A percentile compares a stretch with the other conserved stretches of the same genome.
These are phyloP conservation scores for Botryotinia globosa DNA, from an alignment of 2,329 filamentous ascomycete genomes.

Conservation along the genomic window DNA sequence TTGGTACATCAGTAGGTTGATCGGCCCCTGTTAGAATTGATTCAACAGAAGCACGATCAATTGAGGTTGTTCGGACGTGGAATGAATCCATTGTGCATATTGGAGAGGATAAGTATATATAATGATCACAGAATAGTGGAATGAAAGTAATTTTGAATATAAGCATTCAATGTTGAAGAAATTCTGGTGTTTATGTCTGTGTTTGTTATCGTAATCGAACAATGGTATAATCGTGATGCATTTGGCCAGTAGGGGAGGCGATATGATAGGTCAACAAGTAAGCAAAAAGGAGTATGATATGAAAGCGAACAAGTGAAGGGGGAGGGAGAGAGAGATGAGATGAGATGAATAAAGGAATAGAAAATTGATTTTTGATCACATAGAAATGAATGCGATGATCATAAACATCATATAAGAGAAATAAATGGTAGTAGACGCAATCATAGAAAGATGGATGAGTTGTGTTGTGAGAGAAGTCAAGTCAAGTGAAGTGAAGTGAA, in stretches of 20 bases:
- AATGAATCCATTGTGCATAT: slow-evolving; percentile 36
- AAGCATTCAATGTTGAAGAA: slow-evolving; percentile 25
- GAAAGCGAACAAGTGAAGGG: not conserved
- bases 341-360: not conserved
- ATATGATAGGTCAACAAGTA: slow-evolving; percentile 19
- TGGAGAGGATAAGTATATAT: slow-evolving; percentile 24
- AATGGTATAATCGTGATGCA: not conserved
- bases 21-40: slow-evolving; percentile 36
- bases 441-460: not conserved
- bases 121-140: slow-evolving; percentile 27
- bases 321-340: not conserved
- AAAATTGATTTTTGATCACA: not conserved
- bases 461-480: not conserved
- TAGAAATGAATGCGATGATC: not conserved
- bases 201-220: slow-evolving; percentile 12
- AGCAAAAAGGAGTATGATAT: not conserved
- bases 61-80: slow-evolving; percentile 32
- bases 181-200: slow-evolving; percentile 15
- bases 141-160: slow-evolving; percentile 29
- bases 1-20: slow-evolving; percentile 30
- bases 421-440: not conserved
- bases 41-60: slow-evolving; percentile 35
- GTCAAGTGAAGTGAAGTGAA: not conserved
- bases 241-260: slow-evolving; percentile 6
- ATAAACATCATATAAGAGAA: not conserved